These are phyloP conservation scores for Clarireedia monteithiana DNA, from an alignment of 2,329 filamentous ascomycete genomes.

Conservation along the genomic window DNA sequence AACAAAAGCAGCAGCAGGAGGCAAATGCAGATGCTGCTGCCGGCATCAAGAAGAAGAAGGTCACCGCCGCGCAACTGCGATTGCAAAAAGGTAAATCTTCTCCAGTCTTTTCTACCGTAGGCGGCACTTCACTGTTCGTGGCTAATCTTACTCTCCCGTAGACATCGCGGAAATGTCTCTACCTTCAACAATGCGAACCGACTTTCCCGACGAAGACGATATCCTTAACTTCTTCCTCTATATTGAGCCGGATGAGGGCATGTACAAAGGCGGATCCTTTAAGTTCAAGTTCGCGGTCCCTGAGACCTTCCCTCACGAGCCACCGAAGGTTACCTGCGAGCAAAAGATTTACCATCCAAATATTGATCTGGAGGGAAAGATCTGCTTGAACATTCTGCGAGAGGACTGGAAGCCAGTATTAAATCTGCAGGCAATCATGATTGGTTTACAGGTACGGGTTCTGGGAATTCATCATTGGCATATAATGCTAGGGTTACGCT, in stretches of 20 bases:
- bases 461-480: too few species aligned
- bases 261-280: slow-evolving; percentile 84
- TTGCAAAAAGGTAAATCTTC: slow-evolving; percentile 77
- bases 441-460: slow-evolving; percentile 69
- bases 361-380: slow-evolving; percentile 95
- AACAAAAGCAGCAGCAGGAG: slow-evolving; percentile 94
- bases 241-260: slow-evolving; percentile 77
- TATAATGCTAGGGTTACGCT: not conserved
- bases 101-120: not conserved
- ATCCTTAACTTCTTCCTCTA: slow-evolving; percentile 78
- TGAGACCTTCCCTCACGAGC: slow-evolving; percentile 93
- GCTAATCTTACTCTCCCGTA: slow-evolving; percentile 29
- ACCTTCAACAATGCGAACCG: slow-evolving; percentile 70
- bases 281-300: slow-evolving; percentile 88
- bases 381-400: slow-evolving; percentile 92
- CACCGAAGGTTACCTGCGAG: slow-evolving; percentile 91
- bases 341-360: slow-evolving; percentile 99
- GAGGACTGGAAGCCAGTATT: slow-evolving; percentile 99
- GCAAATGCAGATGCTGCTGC: slow-evolving; percentile 69
- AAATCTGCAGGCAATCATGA: slow-evolving; percentile 93
- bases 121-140: not conserved
- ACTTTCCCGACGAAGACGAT: slow-evolving; percentile 76
- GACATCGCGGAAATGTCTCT: slow-evolving; percentile 77
- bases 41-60: slow-evolving; percentile 92
- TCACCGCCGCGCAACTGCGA: slow-evolving; percentile 88